Evolutionary conservation across 305 asterid genomes (phyloP).

Genomic region (Andrographis paniculata): DNA sequence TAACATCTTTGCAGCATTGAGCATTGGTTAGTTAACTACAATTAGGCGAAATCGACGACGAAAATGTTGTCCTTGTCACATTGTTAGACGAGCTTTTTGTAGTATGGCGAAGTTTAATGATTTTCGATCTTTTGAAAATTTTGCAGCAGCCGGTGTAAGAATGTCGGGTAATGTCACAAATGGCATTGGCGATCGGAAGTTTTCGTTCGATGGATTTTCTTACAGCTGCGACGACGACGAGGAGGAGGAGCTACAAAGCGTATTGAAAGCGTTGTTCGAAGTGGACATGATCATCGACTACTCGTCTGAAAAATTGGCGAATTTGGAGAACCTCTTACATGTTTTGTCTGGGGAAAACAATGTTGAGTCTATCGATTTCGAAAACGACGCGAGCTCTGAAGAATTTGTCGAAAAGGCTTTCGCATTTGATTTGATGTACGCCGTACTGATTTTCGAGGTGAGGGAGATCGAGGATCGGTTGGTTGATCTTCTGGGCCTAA

Average conservation of each 20-base stretch:
- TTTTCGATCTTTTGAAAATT: neutral
- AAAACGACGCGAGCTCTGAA: slow-evolving; percentile 38
- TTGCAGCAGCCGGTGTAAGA: slow-evolving; percentile 1
- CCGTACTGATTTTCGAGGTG: slow-evolving; percentile 57
- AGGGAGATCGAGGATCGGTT: slow-evolving; percentile 43
- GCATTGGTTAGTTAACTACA: too few relatives aligned
- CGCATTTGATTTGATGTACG: slow-evolving; percentile 45
- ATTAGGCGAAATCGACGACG: too few relatives aligned
- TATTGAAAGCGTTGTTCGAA: slow-evolving; percentile 38
- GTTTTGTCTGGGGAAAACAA: slow-evolving; percentile 39
- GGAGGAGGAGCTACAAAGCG: slow-evolving; percentile 37
- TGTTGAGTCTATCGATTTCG: slow-evolving; percentile 34
- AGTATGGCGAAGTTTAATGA: neutral
- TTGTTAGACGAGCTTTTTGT: too few relatives aligned
- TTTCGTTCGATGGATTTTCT: slow-evolving; percentile 22
- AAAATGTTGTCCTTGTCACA: too few relatives aligned
- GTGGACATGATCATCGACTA: slow-evolving; percentile 48
- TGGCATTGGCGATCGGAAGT: slow-evolving; percentile 24
- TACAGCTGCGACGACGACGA: slow-evolving; percentile 28
- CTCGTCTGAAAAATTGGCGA: slow-evolving; percentile 55
- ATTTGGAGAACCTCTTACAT: slow-evolving; percentile 53
- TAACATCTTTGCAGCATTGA: too few relatives aligned
- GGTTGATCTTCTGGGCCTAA: slow-evolving; percentile 36
- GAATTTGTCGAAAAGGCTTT: slow-evolving; percentile 53
- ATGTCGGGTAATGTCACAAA: slow-evolving; percentile 18